Evolutionary conservation across 78 protist genomes (phyloP), one percentile per base, ranked within the genome.

Genomic region (Mastigamoeba balamuthi): DNA sequence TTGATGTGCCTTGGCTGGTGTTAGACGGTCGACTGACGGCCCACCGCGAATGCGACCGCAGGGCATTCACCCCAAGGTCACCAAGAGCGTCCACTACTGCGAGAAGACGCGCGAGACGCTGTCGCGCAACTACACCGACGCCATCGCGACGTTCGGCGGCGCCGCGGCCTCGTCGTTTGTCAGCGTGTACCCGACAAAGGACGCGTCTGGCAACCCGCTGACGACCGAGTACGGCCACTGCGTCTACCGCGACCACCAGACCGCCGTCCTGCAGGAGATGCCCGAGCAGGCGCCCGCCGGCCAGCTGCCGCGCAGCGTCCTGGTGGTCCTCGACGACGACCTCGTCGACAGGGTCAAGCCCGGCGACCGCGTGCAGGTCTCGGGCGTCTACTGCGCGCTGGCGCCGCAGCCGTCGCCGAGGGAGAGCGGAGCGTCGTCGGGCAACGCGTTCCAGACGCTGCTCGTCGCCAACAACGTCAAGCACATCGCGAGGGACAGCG

Each of bases 261-360:
- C 66, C 44, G 17, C 91, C 3, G 37, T 82, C 1, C 52, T 96
- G 33, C 99, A 95, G 41, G 99, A 97, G 85, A 89, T 89, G 95
- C 99, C 99, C 0, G 99, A 98, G 83, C 35, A 86, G 3, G 95
- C 99, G 10, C 98, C 99, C 27, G 92, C 99, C 0, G 99, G 99
- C 6, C 98, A 94, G 75, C 89, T 98, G 8, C 99, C 99, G 10
- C 85, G 96, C 10, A 89, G 97, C 1, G 82, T 94, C 23, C 95
- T 89, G 43, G 48, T 92, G 0, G 23, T 96, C 4, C 79, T 98
- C 25, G 89, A 84, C 29, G 75, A 79, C 52, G 99, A 97, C 66
- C 88, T 98, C 10, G 97, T 92, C 35, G 99, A 98, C 68, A 0
- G 3, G 0, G 76, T 74, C 43, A 97, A 97, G 84, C 98, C 99